Percentiles rank a stretch among this genome's conserved stretches.
phyloP scores from a whole-genome alignment of 208 protist species.

The Leishmania major region DNA sequence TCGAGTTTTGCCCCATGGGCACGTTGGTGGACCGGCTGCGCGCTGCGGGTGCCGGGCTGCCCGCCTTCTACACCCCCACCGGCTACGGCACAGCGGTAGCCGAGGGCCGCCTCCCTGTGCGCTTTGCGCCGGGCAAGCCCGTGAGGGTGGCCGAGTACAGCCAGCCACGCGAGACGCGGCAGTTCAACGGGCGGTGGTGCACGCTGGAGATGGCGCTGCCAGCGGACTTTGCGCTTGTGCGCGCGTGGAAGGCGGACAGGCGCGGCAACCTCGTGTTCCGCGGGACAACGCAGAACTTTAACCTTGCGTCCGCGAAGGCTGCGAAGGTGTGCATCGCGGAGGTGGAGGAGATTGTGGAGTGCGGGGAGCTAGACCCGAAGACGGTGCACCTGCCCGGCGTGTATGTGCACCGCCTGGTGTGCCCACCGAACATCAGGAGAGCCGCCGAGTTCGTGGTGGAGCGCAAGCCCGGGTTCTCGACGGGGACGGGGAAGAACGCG shows the following conservation, averaged over 20 bases:
- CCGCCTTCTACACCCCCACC: slow-evolving; percentile 95
- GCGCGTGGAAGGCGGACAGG: slow-evolving; percentile 92
- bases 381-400: slow-evolving; percentile 90
- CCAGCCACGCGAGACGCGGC: slow-evolving; percentile 65
- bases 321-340: slow-evolving; percentile 92
- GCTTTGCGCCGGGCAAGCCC: slow-evolving; percentile 66
- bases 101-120: slow-evolving; percentile 83
- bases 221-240: slow-evolving; percentile 91
- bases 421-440: slow-evolving; percentile 8
- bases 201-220: slow-evolving; percentile 87
- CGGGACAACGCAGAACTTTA: slow-evolving; percentile 94
- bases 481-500: slow-evolving; percentile 13
- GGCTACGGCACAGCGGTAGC: slow-evolving; percentile 85
- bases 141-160: slow-evolving; percentile 50
- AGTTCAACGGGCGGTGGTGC: slow-evolving; percentile 87
- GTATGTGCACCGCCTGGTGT: slow-evolving; percentile 89
- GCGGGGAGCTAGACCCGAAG: slow-evolving; percentile 82
- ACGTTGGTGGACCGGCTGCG: slow-evolving; percentile 92
- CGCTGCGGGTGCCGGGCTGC: slow-evolving; percentile 93
- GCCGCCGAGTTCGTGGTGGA: slow-evolving; percentile 20
- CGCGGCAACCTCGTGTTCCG: slow-evolving; percentile 65
- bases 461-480: slow-evolving; percentile 3
- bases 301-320: slow-evolving; percentile 80
- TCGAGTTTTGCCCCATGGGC: slow-evolving; percentile 95
- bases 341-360: slow-evolving; percentile 93